These are phyloP conservation scores for Torulaspora indica DNA, from an alignment of 805 yeast genomes.

Conservation along the genomic window DNA sequence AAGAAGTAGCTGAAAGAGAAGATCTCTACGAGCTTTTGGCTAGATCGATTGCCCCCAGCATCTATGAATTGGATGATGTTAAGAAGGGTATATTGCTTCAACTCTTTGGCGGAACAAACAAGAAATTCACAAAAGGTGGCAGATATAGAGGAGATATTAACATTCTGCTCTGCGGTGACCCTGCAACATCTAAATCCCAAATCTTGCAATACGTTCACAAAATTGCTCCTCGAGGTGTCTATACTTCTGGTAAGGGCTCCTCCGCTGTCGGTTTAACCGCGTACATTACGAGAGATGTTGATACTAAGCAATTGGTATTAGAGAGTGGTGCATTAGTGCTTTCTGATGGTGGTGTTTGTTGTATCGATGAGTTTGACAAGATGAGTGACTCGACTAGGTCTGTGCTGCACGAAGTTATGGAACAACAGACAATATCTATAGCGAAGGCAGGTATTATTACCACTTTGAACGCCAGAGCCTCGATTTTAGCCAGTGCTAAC, in stretches of 20 bases:
- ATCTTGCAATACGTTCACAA: slow-evolving; percentile 90
- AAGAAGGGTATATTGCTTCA: slow-evolving; percentile 92
- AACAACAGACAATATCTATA: slow-evolving; percentile 95
- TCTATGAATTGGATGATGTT: slow-evolving; percentile 93
- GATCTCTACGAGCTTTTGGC: slow-evolving; percentile 85
- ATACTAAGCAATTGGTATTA: slow-evolving; percentile 85
- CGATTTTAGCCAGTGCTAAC: slow-evolving; percentile 92
- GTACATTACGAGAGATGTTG: slow-evolving; percentile 88
- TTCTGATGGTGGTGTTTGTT: slow-evolving; percentile 97
- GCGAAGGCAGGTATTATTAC: slow-evolving; percentile 99
- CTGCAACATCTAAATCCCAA: slow-evolving; percentile 96
- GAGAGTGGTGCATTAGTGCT: slow-evolving; percentile 95
- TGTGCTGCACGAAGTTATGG: slow-evolving; percentile 98
- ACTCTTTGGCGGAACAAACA: slow-evolving; percentile 92
- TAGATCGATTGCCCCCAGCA: slow-evolving; percentile 93
- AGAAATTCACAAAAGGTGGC: slow-evolving; percentile 84
- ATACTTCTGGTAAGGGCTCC: slow-evolving; percentile 97
- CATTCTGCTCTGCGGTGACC: slow-evolving; percentile 91
- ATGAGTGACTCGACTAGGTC: slow-evolving; percentile 94
- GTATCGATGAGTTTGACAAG: slow-evolving; percentile 97
- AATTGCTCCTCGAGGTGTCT: slow-evolving; percentile 96
- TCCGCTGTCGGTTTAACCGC: slow-evolving; percentile 99
- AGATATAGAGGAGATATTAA: slow-evolving; percentile 94
- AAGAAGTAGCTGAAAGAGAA: slow-evolving; percentile 55
- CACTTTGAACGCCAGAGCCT: slow-evolving; percentile 92